A percentile compares a stretch with the other conserved stretches of the same genome.
Evolutionary conservation across 2,329 filamentous ascomycete genomes (phyloP).

Genomic region (Sporothrix pseudoabietina): DNA sequence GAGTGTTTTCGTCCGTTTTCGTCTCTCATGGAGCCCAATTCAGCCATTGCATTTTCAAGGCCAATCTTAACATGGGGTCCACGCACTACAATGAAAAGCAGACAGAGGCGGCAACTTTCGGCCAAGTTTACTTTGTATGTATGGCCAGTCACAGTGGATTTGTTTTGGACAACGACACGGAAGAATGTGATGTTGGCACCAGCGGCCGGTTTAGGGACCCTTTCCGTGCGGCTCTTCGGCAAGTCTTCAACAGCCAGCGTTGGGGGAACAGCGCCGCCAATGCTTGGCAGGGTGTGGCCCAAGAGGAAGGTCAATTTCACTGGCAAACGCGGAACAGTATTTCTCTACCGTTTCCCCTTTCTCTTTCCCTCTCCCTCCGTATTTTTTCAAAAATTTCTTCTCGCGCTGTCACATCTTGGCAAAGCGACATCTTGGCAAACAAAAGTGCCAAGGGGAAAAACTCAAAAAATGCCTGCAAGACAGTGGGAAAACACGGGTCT

Average conservation of each 20-base stretch:
- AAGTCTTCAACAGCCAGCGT: background rate
- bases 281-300: background rate
- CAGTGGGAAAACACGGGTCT: background rate
- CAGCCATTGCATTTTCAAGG: background rate
- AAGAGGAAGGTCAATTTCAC: background rate
- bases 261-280: background rate
- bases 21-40: background rate
- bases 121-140: background rate
- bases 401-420: background rate
- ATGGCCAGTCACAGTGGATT: background rate
- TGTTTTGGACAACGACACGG: background rate
- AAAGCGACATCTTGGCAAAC: background rate
- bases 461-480: background rate
- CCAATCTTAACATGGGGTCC: background rate
- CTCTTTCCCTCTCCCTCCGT: background rate
- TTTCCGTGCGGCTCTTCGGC: background rate
- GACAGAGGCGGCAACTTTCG: background rate
- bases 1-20: background rate
- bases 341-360: background rate
- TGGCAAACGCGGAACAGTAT: background rate
- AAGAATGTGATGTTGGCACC: no score
- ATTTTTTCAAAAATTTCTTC: background rate
- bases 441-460: background rate
- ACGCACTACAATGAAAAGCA: background rate
- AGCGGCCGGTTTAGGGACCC: no score